phyloP scores from a whole-genome alignment of 2,329 filamentous ascomycete species.

The Neofusicoccum kwambonambiense region DNA sequence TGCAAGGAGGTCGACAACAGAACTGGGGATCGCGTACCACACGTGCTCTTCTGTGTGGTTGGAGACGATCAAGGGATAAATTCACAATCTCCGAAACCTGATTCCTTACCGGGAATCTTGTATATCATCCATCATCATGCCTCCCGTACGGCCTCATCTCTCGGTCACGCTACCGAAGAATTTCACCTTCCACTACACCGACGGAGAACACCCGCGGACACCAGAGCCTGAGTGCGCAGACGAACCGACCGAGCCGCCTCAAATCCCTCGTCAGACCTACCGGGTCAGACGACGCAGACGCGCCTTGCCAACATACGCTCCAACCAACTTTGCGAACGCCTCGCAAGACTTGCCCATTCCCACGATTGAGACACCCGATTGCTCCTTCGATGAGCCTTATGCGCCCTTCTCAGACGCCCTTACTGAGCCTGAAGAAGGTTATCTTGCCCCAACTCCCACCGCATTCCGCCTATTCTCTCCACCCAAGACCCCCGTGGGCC shows the following conservation, averaged over 20 bases:
- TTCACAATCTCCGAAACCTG: slow-evolving; percentile 11
- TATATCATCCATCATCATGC: slow-evolving; percentile 30
- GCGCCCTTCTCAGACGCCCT: slow-evolving; percentile 25
- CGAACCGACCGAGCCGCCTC: slow-evolving; percentile 40
- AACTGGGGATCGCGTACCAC: slow-evolving; percentile 2
- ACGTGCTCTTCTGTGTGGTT: slow-evolving; percentile 14
- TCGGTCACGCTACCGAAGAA: slow-evolving; percentile 52
- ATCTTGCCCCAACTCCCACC: slow-evolving; percentile 42
- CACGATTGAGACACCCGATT: slow-evolving; percentile 50
- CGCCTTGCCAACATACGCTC: slow-evolving; percentile 28
- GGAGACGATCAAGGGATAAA: slow-evolving; percentile 16
- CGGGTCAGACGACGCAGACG: slow-evolving; percentile 49
- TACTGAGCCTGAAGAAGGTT: slow-evolving; percentile 34
- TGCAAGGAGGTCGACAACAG: slow-evolving; percentile 14
- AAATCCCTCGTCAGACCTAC: slow-evolving; percentile 48
- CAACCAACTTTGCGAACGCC: slow-evolving; percentile 22
- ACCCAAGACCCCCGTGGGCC: slow-evolving; percentile 50
- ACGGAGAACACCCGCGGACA: slow-evolving; percentile 45
- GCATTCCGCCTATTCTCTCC: slow-evolving; percentile 44
- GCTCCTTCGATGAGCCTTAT: slow-evolving; percentile 25
- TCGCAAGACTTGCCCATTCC: slow-evolving; percentile 43
- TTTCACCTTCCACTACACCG: slow-evolving; percentile 50
- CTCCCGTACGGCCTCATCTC: slow-evolving; percentile 44
- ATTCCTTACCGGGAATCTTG: slow-evolving; percentile 11
- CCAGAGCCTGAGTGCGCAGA: slow-evolving; percentile 43